A percentile compares a stretch with the other conserved stretches of the same genome.
These are phyloP conservation scores for Tulasnella sp. DNA, from an alignment of 768 basidiomycete species.

Conservation along the genomic window DNA sequence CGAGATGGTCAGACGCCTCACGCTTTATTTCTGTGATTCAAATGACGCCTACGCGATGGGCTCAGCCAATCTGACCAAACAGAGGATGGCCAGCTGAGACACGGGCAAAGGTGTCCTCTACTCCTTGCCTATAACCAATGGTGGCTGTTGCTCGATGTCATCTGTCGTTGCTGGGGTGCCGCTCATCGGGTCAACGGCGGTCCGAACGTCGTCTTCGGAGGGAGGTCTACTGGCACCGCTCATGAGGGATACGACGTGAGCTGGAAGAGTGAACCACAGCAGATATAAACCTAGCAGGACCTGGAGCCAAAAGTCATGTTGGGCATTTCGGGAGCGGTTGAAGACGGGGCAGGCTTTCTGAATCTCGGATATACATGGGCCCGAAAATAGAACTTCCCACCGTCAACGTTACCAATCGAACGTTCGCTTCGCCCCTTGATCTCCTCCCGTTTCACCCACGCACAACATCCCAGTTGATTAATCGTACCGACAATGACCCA, in stretches of 20 bases:
- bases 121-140: neutral
- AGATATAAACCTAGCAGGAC: neutral
- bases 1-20: too few species aligned
- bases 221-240: neutral
- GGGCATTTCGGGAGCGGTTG: neutral
- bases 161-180: neutral
- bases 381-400: neutral
- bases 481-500: conserved; percentile 11
- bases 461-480: neutral
- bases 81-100: conserved; percentile 28
- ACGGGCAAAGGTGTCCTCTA: conserved; percentile 30
- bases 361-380: too few species aligned
- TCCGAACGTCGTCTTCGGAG: neutral
- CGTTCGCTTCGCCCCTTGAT: neutral
- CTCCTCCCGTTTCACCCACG: neutral
- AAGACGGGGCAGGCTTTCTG: too few species aligned
- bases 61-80: conserved; percentile 29
- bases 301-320: neutral
- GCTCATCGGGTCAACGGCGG: neutral
- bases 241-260: neutral
- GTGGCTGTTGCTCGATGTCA: conserved; percentile 14
- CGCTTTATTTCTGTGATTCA: neutral
- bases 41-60: too few species aligned
- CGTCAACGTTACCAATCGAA: neutral
- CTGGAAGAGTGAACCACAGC: neutral